Evolutionary conservation across 2,329 filamentous ascomycete species (phyloP).

Genomic region (Bertia moriformis): DNA sequence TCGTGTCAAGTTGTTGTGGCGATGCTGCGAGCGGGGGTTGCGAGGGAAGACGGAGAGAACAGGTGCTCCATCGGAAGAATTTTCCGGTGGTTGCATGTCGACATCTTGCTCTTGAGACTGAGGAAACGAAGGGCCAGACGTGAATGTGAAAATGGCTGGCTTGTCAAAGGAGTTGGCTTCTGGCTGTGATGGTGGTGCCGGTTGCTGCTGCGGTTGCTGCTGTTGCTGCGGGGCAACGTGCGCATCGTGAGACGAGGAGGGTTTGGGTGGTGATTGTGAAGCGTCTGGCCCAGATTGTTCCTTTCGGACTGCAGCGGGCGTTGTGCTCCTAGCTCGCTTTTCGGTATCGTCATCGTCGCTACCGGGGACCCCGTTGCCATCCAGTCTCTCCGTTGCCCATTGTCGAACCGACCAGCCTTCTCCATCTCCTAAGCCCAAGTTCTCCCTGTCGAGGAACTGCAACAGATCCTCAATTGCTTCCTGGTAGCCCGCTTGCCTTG

Average conservation of each 20-base stretch:
- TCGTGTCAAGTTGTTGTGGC: neutral
- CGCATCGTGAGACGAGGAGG: neutral
- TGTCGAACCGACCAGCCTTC: slow-evolving; percentile 52
- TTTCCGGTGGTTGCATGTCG: neutral
- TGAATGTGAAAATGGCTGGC: neutral
- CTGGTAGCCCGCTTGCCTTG: slow-evolving; percentile 74
- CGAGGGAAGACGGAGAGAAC: neutral
- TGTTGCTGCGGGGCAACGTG: neutral
- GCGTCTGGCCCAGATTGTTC: neutral
- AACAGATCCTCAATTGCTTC: slow-evolving; percentile 84
- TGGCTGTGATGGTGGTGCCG: neutral
- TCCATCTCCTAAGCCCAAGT: slow-evolving; percentile 64
- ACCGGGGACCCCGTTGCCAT: slow-evolving; percentile 38
- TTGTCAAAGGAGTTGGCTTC: neutral
- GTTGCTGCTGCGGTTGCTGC: neutral
- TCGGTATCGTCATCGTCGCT: slow-evolving; percentile 50
- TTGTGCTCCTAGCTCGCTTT: neutral
- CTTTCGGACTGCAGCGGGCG: neutral
- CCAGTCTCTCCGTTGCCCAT: slow-evolving; percentile 57
- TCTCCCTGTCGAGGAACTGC: slow-evolving; percentile 69
- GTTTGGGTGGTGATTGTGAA: neutral
- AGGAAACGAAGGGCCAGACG: neutral
- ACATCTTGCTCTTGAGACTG: neutral
- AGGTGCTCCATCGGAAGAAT: neutral
- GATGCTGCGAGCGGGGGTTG: neutral